Evolutionary conservation across 2,329 filamentous ascomycete genomes (phyloP).

Genomic region (Venturia nashicola): DNA sequence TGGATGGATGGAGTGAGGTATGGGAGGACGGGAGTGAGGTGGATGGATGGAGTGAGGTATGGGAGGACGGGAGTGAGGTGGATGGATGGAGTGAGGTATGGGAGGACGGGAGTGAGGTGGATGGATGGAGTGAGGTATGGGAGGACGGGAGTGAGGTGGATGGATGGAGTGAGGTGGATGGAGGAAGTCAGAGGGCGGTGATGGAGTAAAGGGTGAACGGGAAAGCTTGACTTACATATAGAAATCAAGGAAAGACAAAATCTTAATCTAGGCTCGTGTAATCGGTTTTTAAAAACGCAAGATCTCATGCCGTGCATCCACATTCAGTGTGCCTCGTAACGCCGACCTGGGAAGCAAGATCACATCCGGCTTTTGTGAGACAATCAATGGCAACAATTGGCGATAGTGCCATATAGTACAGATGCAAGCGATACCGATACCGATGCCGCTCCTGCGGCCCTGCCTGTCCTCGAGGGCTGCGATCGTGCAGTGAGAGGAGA

Average conservation of each 20-base stretch:
- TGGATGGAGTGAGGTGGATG: not conserved
- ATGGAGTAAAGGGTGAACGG: not conserved
- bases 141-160: no score
- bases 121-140: no score
- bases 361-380: not conserved
- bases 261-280: not conserved
- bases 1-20: not conserved
- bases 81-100: not conserved
- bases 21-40: no score
- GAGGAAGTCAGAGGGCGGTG: not conserved
- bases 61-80: no score
- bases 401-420: not conserved
- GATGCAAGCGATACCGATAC: not conserved
- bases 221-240: conserved; percentile 1
- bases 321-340: not conserved
- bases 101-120: no score
- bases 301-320: not conserved
- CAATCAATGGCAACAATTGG: not conserved
- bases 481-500: not conserved
- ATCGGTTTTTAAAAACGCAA: not conserved
- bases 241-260: not conserved
- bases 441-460: not conserved
- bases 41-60: no score
- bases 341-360: not conserved
- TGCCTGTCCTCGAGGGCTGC: not conserved